phyloP scores from a whole-genome alignment of 495 filamentous ascomycete species.

The Penicillium coprophilum region DNA sequence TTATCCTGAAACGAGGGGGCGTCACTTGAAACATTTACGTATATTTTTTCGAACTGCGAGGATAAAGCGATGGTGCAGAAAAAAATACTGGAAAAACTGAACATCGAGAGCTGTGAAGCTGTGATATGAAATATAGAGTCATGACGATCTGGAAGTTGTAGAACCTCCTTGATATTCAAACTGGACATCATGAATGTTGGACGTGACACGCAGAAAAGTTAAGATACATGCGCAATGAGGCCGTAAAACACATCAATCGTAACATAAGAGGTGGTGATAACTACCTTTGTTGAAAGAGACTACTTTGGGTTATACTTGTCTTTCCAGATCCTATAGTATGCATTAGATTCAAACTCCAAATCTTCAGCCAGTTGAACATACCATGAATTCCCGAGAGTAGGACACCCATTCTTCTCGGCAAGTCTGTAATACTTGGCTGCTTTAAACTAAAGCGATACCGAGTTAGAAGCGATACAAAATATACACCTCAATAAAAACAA shows the following conservation, averaged over 20 bases:
- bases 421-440: slow-evolving; percentile 92
- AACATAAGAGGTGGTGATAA: background rate
- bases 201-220: background rate
- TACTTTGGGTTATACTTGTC: slow-evolving; percentile 81
- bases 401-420: slow-evolving; percentile 84
- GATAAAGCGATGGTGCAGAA: background rate
- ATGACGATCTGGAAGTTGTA: background rate
- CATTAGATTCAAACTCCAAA: slow-evolving; percentile 24
- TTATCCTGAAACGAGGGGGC: slow-evolving; percentile 61
- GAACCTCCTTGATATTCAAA: background rate
- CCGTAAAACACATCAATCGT: background rate
- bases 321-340: slow-evolving; percentile 81
- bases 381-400: slow-evolving; percentile 93
- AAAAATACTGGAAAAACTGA: background rate
- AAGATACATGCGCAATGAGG: background rate
- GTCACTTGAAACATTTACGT: slow-evolving; percentile 59
- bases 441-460: slow-evolving; percentile 57
- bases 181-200: background rate
- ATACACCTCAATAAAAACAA: slow-evolving; percentile 6
- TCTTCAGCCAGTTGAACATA: slow-evolving; percentile 51
- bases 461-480: slow-evolving; percentile 14
- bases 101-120: background rate
- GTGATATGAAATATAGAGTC: background rate
- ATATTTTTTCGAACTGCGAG: slow-evolving; percentile 52
- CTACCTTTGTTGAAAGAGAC: slow-evolving; percentile 6